These are phyloP conservation scores for Monoraphidium neglectum DNA, from an alignment of 139 green algal species.

Conservation along the genomic window DNA sequence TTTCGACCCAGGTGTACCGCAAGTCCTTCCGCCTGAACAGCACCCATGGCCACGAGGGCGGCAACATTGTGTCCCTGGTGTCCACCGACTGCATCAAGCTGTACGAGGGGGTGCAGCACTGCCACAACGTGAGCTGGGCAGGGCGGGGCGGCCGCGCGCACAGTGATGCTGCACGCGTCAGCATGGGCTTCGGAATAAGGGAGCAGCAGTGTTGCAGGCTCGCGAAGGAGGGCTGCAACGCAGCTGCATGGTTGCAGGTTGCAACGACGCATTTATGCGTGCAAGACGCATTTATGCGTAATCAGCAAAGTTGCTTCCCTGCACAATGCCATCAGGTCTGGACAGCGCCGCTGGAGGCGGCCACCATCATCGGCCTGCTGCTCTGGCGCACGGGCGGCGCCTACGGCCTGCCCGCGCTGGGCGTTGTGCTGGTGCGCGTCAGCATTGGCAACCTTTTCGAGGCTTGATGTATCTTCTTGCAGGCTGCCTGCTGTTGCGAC, in stretches of 20 bases:
- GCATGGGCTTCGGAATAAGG: too few relatives aligned
- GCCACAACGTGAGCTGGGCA: constrained; percentile 47
- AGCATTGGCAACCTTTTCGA: too few relatives aligned
- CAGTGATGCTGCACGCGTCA: too few relatives aligned
- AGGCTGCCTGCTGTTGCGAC: background rate
- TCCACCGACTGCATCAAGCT: constrained; percentile 70
- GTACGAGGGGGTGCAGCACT: constrained; percentile 61
- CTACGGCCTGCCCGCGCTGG: constrained; percentile 59
- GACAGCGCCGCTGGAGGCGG: constrained; percentile 62
- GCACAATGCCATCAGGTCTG: too few relatives aligned
- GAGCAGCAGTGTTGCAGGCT: too few relatives aligned
- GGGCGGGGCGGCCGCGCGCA: too few relatives aligned
- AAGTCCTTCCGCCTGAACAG: constrained; percentile 53
- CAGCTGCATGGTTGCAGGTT: too few relatives aligned
- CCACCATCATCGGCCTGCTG: constrained; percentile 64
- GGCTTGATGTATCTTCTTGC: constrained; percentile 44
- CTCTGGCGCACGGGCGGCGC: constrained; percentile 50
- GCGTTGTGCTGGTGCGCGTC: constrained; percentile 55
- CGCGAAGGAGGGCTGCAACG: too few relatives aligned
- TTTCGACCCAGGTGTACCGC: constrained; percentile 51
- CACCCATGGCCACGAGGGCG: constrained; percentile 12
- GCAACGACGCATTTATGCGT: too few relatives aligned
- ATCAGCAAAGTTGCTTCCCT: too few relatives aligned
- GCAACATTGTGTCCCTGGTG: constrained; percentile 64
- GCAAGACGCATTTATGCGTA: too few relatives aligned